Evolutionary conservation across 1,284 basidiomycete genomes (phyloP).

Genomic region (Amylostereum areolatum): DNA sequence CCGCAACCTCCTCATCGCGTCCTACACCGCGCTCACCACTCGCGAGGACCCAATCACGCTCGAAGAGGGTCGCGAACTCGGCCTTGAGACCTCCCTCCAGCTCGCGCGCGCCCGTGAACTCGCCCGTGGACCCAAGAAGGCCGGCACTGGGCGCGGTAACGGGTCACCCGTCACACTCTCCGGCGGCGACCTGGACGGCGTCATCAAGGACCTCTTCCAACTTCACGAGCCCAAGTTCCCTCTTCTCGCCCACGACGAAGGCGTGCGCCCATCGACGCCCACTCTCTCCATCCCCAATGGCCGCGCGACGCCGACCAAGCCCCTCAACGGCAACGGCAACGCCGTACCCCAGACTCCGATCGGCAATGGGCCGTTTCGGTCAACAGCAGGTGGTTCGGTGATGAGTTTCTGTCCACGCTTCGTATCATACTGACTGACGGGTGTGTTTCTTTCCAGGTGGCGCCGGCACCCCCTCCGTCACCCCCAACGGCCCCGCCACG

Average conservation of each 20-base stretch:
- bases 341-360: not conserved
- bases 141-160: constrained; percentile 28
- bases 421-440: constrained; percentile 11
- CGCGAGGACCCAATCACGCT: constrained; percentile 51
- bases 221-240: not conserved
- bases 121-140: constrained; percentile 33
- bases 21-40: constrained; percentile 50
- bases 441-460: too few relatives aligned
- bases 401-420: constrained; percentile 11
- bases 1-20: constrained; percentile 44
- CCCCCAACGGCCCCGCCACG: not conserved
- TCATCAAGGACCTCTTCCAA: constrained; percentile 12
- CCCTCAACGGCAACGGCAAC: not conserved
- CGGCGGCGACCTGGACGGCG: constrained; percentile 8
- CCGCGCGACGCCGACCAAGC: not conserved
- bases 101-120: constrained; percentile 54
- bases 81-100: constrained; percentile 53
- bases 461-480: not conserved
- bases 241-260: not conserved
- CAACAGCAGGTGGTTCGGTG: constrained; percentile 14
- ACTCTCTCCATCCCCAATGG: not conserved
- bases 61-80: constrained; percentile 49
- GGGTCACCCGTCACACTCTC: constrained; percentile 22
- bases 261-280: not conserved
- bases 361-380: constrained; percentile 5